These are phyloP conservation scores for Lachnellula arida DNA, from an alignment of 2,329 filamentous ascomycete species.

Conservation along the genomic window DNA sequence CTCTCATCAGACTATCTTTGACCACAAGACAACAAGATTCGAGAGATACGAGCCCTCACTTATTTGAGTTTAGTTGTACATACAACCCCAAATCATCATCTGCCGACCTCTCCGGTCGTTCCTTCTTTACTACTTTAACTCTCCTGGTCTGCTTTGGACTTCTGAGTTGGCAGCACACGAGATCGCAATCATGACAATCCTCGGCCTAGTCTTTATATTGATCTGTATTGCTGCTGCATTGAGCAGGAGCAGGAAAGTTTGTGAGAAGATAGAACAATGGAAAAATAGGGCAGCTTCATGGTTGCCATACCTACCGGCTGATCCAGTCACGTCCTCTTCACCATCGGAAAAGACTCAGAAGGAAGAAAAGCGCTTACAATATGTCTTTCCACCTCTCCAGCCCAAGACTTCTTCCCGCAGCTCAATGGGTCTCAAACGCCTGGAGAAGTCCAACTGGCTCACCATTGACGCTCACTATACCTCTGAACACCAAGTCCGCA, in stretches of 20 bases:
- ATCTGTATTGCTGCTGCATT: not conserved
- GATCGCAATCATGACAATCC: not conserved
- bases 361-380: conserved; percentile 16
- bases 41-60: not conserved
- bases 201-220: not conserved
- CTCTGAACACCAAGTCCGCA: conserved; percentile 39
- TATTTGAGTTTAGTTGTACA: not conserved
- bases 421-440: conserved; percentile 43
- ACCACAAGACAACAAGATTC: not conserved
- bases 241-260: not conserved
- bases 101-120: not conserved
- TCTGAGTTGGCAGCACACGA: not conserved
- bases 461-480: conserved; percentile 43
- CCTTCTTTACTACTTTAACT: not conserved
- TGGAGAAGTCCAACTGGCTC: conserved; percentile 45
- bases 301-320: not conserved
- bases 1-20: not conserved
- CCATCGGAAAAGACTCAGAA: conserved; percentile 4
- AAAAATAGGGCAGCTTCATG: not conserved
- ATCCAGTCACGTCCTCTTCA: not conserved
- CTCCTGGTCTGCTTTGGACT: not conserved
- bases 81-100: not conserved
- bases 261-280: not conserved
- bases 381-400: conserved; percentile 22
- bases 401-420: conserved; percentile 29